Percentiles rank a stretch among this genome's conserved stretches.
These are phyloP conservation scores for Tephrocybe sp. DNA, from an alignment of 768 basidiomycete species.

Conservation along the genomic window DNA sequence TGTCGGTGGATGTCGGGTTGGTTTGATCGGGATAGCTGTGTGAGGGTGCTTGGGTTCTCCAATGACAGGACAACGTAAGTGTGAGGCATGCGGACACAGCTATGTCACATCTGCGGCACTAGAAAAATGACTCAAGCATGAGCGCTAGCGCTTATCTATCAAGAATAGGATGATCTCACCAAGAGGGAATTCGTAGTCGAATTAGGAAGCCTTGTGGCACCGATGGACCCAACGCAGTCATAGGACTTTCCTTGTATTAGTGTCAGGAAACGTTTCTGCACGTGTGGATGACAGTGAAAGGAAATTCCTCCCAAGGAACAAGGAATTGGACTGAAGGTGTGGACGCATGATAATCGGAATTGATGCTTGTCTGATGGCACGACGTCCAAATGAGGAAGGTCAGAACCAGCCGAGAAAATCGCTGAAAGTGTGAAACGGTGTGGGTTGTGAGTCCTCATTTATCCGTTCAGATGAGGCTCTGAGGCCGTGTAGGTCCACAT, in stretches of 20 bases:
- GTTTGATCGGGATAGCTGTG: no score
- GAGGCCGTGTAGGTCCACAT: slow-evolving; percentile 20
- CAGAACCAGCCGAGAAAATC: slow-evolving; percentile 8
- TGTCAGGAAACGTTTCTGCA: no score
- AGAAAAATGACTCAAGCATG: neutral
- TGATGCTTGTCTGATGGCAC: neutral
- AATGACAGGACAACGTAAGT: neutral
- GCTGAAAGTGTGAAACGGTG: neutral
- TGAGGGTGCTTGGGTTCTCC: neutral
- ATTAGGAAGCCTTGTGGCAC: no score
- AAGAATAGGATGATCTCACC: no score
- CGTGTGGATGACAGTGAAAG: slow-evolving; percentile 19
- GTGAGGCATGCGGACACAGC: no score
- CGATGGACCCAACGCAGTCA: no score
- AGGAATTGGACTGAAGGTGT: slow-evolving; percentile 19
- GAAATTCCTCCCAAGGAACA: slow-evolving; percentile 27
- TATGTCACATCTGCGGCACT: no score
- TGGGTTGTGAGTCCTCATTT: neutral
- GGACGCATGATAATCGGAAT: slow-evolving; percentile 8
- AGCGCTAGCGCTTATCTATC: neutral
- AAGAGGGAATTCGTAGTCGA: no score
- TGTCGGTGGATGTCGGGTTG: neutral
- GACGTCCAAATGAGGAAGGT: slow-evolving; percentile 11
- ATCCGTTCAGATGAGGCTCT: neutral
- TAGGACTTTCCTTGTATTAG: no score